Base-by-base conservation (phyloP, 31 red algal genomes). In the Porphyra umbilicalis region DNA sequence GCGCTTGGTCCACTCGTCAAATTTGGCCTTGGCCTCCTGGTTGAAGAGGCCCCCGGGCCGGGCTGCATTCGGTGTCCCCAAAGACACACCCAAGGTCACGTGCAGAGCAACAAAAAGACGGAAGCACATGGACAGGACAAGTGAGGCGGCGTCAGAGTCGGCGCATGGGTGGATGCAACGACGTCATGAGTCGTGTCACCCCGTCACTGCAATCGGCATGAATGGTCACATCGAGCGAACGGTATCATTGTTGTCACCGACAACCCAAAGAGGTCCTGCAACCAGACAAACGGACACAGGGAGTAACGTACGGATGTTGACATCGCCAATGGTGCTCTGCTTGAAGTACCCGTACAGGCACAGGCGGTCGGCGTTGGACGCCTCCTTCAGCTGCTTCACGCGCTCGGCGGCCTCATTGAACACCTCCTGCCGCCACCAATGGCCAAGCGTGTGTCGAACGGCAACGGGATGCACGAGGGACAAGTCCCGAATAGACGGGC, bases 281-380 rank as follows among this genome's bases (percentile, higher is more conserved):
- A 7, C 18, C 4, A 29, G 20, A n/a, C 57, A 71, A n/a, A 4
- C 57, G 8, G 30, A 20, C 1, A 20, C 6, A 16, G 30, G 7
- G 57, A 18, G 0, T 5, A 71, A 89, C 90, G 36, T 86, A 92
- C 94, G 77, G 36, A 89, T 97, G 42, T 81, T 87, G 36, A 90
- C 93, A 57, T 98, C 96, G 46, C 96, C 96, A 38, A 88, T 39
- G 38, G 92, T 98, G 33, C 93, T 87, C 88, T 98, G 96, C 84
- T 98, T 98, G 89, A 92, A 98, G 39, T 92, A 82, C 36, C 83
- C 88, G 79, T 98, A 98, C 9, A 98, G 87, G 75, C 84, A 82
- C 34, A 95, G 89, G 38, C 90, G 84, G 83, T 98, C 93, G 20
- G 95, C 92, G 76, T 93, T 93, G 29, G 88, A 88, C 10, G 77